phyloP scores from a whole-genome alignment of 116 monocot genomes.

The Cymodocea nodosa region DNA sequence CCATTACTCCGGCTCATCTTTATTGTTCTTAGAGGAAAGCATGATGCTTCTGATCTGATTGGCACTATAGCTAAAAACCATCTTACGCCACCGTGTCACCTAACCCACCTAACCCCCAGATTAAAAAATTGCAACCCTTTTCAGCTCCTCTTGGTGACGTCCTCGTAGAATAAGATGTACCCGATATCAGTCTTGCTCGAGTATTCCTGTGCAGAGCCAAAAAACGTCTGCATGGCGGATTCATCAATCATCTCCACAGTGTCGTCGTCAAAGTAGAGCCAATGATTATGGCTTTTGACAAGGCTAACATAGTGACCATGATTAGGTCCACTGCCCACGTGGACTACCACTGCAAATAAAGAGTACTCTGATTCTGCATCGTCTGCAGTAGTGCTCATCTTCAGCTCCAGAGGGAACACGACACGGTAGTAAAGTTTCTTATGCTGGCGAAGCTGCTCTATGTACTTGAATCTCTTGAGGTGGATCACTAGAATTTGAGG shows the following conservation, averaged over 20 bases:
- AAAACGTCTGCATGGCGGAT: conserved; percentile 52
- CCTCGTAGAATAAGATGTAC: conserved; percentile 81
- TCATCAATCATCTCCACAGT: conserved; percentile 81
- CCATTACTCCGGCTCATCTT: too few relatives aligned
- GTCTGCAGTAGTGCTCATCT: conserved; percentile 46
- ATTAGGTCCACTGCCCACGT: conserved; percentile 70
- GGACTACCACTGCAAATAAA: conserved; percentile 73
- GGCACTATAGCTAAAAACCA: too few relatives aligned
- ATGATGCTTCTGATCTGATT: too few relatives aligned
- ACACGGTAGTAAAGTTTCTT: conserved; percentile 70
- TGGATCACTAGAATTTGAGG: conserved; percentile 74
- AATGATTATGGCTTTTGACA: conserved; percentile 68
- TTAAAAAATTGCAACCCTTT: neutral
- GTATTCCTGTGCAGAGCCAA: conserved; percentile 64
- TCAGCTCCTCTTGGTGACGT: neutral
- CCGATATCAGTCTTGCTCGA: conserved; percentile 76
- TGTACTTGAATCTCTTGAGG: conserved; percentile 84
- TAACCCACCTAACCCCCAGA: too few relatives aligned
- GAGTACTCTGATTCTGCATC: conserved; percentile 62
- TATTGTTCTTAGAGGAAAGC: too few relatives aligned
- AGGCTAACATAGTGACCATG: conserved; percentile 78
- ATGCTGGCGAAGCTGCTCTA: conserved; percentile 60
- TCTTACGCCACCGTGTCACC: too few relatives aligned
- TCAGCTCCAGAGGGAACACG: conserved; percentile 69
- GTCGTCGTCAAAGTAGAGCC: conserved; percentile 79